Conservation (phyloP, 306 rosid genomes). For the Vigna mungo region DNA sequence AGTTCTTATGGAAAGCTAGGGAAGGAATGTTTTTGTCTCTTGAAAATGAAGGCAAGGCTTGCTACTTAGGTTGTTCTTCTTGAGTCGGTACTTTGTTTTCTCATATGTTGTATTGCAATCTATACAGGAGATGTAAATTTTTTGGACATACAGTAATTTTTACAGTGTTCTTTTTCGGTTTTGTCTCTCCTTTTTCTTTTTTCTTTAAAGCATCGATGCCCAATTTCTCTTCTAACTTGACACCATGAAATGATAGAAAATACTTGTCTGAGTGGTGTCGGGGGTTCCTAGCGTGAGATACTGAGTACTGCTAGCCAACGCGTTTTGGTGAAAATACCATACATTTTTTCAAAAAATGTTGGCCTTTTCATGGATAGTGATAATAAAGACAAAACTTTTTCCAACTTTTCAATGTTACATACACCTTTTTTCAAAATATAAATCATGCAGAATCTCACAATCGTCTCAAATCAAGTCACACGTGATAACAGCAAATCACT, state of each 20-base stretch:
- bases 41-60: slow-evolving; percentile 10
- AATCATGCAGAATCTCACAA: too few species aligned
- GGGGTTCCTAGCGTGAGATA: not conserved
- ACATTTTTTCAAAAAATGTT: not conserved
- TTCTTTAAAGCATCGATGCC: slow-evolving; percentile 6
- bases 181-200: slow-evolving; percentile 10
- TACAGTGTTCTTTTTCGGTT: slow-evolving; percentile 1
- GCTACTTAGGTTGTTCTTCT: slow-evolving; percentile 18
- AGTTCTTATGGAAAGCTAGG: slow-evolving; percentile 22
- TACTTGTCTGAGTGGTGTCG: not conserved
- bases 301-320: not conserved
- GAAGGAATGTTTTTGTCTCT: not conserved
- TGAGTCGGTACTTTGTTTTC: slow-evolving; percentile 1
- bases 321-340: not conserved
- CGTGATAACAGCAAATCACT: too few species aligned
- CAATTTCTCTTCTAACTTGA: not conserved
- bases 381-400: not conserved
- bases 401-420: not conserved
- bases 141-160: slow-evolving; percentile 43
- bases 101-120: slow-evolving; percentile 34
- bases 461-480: too few species aligned
- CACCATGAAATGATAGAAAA: slow-evolving; percentile 9
- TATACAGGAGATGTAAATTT: slow-evolving; percentile 45
- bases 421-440: too few species aligned
- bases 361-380: not conserved